A percentile compares a stretch with the other conserved stretches of the same genome.
Conservation (phyloP, 305 asterid genomes). For the Solanum chacoense region DNA sequence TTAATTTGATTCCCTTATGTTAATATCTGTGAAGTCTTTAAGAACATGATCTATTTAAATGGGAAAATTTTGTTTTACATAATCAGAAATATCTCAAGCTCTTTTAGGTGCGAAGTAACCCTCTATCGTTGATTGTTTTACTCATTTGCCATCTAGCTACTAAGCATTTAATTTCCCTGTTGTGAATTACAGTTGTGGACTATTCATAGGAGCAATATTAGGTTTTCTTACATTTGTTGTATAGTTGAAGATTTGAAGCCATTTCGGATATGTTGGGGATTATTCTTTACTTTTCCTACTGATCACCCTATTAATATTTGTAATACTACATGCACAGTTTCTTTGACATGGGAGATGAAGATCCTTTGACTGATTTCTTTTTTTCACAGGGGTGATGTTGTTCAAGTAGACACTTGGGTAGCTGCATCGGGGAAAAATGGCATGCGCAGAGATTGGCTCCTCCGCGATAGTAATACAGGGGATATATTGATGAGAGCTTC, state of each 20-base stretch:
- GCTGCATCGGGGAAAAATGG: constrained; percentile 97
- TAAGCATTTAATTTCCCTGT: background rate
- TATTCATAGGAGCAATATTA: background rate
- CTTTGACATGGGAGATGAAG: background rate
- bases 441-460: constrained; percentile 95
- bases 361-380: constrained; percentile 8
- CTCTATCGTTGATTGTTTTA: background rate
- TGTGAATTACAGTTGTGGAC: background rate
- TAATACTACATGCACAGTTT: background rate
- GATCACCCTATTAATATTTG: background rate
- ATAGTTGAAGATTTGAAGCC: background rate
- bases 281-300: background rate
- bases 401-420: constrained; percentile 95
- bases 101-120: background rate
- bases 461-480: constrained; percentile 73
- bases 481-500: constrained; percentile 82
- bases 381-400: constrained; percentile 85
- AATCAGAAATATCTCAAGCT: background rate
- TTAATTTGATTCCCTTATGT: background rate
- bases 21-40: background rate
- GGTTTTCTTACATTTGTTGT: background rate
- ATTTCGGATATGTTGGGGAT: background rate
- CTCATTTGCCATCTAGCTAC: background rate
- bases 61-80: background rate
- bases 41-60: background rate